A percentile compares a stretch with the other conserved stretches of the same genome.
These are phyloP conservation scores for Stagonosporopsis vannaccii DNA, from an alignment of 2,329 filamentous ascomycete genomes.

Conservation along the genomic window DNA sequence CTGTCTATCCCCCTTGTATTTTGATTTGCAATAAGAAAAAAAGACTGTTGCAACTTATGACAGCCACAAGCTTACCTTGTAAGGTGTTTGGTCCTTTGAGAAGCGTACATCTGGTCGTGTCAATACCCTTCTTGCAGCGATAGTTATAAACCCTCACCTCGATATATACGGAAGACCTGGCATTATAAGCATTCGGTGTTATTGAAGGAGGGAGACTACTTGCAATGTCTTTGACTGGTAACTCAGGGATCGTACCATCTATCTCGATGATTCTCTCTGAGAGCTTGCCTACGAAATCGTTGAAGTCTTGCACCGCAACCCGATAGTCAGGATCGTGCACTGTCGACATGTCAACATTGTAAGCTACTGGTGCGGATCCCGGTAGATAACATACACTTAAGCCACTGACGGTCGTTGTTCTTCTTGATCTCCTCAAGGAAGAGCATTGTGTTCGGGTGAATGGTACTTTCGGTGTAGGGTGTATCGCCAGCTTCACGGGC, in stretches of 20 bases:
- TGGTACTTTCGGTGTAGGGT: slow-evolving; percentile 63
- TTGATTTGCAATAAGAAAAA: not conserved
- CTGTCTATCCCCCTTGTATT: no score
- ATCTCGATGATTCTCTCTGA: slow-evolving; percentile 73
- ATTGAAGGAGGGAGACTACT: slow-evolving; percentile 27
- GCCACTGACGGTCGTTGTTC: slow-evolving; percentile 69
- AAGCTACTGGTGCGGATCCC: no score
- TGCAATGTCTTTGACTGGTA: slow-evolving; percentile 83
- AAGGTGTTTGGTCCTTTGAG: slow-evolving; percentile 82
- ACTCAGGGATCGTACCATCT: slow-evolving; percentile 84
- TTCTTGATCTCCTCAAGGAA: slow-evolving; percentile 66
- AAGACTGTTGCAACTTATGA: not conserved
- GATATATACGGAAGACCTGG: slow-evolving; percentile 82
- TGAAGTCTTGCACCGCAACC: slow-evolving; percentile 79
- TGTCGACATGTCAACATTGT: slow-evolving; percentile 48
- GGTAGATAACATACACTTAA: slow-evolving; percentile 63
- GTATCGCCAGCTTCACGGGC: slow-evolving; percentile 66
- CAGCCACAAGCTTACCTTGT: slow-evolving; percentile 70
- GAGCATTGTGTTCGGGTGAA: slow-evolving; percentile 70
- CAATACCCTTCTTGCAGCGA: not conserved
- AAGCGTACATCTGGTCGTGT: slow-evolving; percentile 73
- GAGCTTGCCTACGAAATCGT: slow-evolving; percentile 76
- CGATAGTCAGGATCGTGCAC: slow-evolving; percentile 83
- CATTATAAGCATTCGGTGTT: slow-evolving; percentile 18
- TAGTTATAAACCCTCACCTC: slow-evolving; percentile 49